Evolutionary conservation across 108 stramenopile species (phyloP).

Genomic region (Cylindrotheca fusiformis): DNA sequence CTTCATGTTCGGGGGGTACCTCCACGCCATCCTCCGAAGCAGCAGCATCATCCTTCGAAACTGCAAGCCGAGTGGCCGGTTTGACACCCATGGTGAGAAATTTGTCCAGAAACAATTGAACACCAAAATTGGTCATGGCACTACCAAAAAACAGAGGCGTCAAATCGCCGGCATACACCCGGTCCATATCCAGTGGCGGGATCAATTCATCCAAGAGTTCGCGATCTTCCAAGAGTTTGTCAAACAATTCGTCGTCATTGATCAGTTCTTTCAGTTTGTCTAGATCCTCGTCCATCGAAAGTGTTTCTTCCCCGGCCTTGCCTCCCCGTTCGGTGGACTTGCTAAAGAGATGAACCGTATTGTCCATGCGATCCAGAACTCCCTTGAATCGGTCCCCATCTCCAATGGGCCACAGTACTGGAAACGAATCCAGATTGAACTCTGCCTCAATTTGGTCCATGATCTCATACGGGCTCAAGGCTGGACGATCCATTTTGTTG

Average conservation of each 20-base stretch:
- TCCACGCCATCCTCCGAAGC: constrained; percentile 44
- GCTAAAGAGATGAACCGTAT: constrained; percentile 87
- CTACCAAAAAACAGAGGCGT: constrained; percentile 94
- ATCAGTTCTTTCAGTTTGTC: constrained; percentile 64
- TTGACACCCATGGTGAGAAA: constrained; percentile 80
- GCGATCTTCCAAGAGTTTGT: constrained; percentile 89
- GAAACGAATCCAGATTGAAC: constrained; percentile 88
- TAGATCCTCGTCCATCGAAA: constrained; percentile 59
- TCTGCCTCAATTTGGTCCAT: constrained; percentile 95
- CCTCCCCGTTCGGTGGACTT: constrained; percentile 50
- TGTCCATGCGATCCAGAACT: constrained; percentile 79
- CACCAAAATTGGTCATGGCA: constrained; percentile 96
- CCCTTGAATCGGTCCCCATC: constrained; percentile 94
- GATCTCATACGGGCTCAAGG: constrained; percentile 89
- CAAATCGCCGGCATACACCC: constrained; percentile 83
- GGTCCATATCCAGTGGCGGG: constrained; percentile 84
- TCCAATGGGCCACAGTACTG: constrained; percentile 96
- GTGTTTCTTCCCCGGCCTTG: constrained; percentile 67
- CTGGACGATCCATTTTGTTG: constrained; percentile 96
- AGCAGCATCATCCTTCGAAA: constrained; percentile 22
- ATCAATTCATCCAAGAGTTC: constrained; percentile 84
- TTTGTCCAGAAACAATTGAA: constrained; percentile 86
- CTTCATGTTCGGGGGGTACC: constrained; percentile 72
- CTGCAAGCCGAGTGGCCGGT: constrained; percentile 55
- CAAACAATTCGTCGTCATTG: constrained; percentile 77